These are phyloP conservation scores for Bimuria novae-zelandiae DNA, from an alignment of 2,329 filamentous ascomycete genomes.

Conservation along the genomic window DNA sequence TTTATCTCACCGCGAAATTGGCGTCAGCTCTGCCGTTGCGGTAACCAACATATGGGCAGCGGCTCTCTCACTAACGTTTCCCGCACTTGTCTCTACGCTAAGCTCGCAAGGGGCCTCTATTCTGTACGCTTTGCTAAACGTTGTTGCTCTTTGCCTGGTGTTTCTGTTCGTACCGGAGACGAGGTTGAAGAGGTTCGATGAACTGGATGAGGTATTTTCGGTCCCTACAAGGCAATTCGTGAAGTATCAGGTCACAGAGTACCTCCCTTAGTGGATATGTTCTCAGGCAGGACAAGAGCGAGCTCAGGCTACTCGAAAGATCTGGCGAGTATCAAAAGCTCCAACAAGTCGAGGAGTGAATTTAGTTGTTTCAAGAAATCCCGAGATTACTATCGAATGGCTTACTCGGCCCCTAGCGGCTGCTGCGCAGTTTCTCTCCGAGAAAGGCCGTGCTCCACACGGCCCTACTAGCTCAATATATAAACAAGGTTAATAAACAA, in stretches of 20 bases:
- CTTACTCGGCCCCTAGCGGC: too few species aligned
- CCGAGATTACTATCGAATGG: too few species aligned
- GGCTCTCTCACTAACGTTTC: slow-evolving; percentile 56
- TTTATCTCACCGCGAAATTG: slow-evolving; percentile 68
- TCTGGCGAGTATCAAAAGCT: background rate
- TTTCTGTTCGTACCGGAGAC: slow-evolving; percentile 58
- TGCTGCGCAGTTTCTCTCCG: too few species aligned
- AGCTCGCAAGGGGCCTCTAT: slow-evolving; percentile 58
- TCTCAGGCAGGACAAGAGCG: background rate
- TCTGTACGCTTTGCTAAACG: slow-evolving; percentile 63
- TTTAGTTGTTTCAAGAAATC: too few species aligned
- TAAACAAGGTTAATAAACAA: too few species aligned
- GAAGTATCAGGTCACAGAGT: slow-evolving; percentile 31
- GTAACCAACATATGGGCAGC: slow-evolving; percentile 59
- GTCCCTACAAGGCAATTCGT: slow-evolving; percentile 40
- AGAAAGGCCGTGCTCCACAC: too few species aligned
- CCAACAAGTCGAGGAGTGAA: background rate
- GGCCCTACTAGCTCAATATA: too few species aligned
- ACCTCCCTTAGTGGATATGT: slow-evolving; percentile 15
- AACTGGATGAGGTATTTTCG: slow-evolving; percentile 52
- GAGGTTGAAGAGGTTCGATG: slow-evolving; percentile 49
- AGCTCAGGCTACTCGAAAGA: background rate
- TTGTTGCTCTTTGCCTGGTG: slow-evolving; percentile 63
- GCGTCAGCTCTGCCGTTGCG: slow-evolving; percentile 66
- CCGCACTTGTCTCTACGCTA: slow-evolving; percentile 56